Base-by-base conservation (phyloP, 306 rosid species). In the Acacia melanoxylon region DNA sequence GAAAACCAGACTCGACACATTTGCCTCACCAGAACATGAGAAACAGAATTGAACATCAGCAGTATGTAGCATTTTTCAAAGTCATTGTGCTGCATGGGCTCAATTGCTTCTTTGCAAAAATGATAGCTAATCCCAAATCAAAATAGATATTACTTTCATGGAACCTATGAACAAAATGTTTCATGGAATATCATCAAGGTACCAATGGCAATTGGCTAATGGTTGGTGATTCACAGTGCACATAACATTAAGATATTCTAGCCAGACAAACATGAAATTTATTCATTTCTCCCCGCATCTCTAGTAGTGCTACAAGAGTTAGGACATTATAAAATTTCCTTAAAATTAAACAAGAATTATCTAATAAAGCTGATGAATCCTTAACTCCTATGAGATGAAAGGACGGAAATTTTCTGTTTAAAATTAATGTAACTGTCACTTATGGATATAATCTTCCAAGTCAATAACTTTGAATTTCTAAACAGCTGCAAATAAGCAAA, bases 11-110 rank as follows among this genome's bases (percentile, higher is more conserved):
- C 40, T 49, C 42, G n/a, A 72, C 85, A 72, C 51, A 81, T 69
- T 46, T 52, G 59, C 69, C 77, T 51, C 58, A 63, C 63, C 79
- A 77, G 24, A 51, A 71, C 66, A 76, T 54, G 19, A 52, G n/a
- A 72, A 81, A 61, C 65, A 76, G 41, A 65, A 42, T 76, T 62
- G 70, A 48, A 80, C 72, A 68, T 63, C 41, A 66, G 71, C 71
- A 33, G 44, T 49, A 37, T 68, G 66, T 49, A 52, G 46, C 17
- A 33, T 16, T 68, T 41, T 79, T 54, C 54, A 72, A 40, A 74
- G 72, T 44, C 52, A 35, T 31, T 72, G 51, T 35, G 62, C 59
- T 56, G 13, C 62, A 56, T 56, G 22, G 27, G 62, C 25, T 56
- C 62, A 31, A 31, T 49, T 35, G 66, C 42, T 51, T 70, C 48